Base-by-base conservation (phyloP, 495 filamentous ascomycete species). In the Aspergillus campestris region DNA sequence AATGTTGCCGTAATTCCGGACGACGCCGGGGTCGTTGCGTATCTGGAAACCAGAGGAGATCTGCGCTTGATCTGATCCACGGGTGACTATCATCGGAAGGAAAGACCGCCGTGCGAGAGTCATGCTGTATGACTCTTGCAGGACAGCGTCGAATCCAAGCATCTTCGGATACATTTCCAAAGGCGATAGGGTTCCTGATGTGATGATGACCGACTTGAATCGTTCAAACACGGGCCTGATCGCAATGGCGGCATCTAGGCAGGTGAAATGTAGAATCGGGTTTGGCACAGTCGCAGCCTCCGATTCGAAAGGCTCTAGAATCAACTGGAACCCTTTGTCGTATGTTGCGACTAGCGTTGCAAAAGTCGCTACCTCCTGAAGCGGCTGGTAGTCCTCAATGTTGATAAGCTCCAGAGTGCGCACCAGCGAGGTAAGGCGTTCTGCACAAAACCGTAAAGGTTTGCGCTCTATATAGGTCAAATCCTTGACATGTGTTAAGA, bases 81-180 rank as follows among this genome's bases (percentile, higher is more conserved):
- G 78, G 2, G 92, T 97, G 8, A 99, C 89, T 54, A 99, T 89
- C 84, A 99, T 91, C 3, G 94, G 94, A 12, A 96, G 66, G 77
- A 99, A 99, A 35, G 91, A 94, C 34, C 84, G 78, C n/a, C 94
- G 78, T 1, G 91, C 91, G 12, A 99, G 79, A 0, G 94, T 96
- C 90, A 99, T 97, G 50, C 77, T 79, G 70, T 97, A 99, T 2
- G 94, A 97, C 60, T 97, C 89, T 59, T 96, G 88, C 29, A 97
- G 81, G 11, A 96, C 90, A 8, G 88, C 84, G 3, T 70, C 74
- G 66, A 99, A 99, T 35, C 83, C 85, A 8, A 99, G 80, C 92
- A 99, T 96, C 55, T 95, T 95, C 0, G 94, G 94, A 60, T 97
- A 99, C 89, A 99, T 97, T 61, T 99, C 94, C 5, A 99, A 63